These are phyloP conservation scores for Acacia crassicarpa DNA, from an alignment of 306 rosid species.

Conservation along the genomic window DNA sequence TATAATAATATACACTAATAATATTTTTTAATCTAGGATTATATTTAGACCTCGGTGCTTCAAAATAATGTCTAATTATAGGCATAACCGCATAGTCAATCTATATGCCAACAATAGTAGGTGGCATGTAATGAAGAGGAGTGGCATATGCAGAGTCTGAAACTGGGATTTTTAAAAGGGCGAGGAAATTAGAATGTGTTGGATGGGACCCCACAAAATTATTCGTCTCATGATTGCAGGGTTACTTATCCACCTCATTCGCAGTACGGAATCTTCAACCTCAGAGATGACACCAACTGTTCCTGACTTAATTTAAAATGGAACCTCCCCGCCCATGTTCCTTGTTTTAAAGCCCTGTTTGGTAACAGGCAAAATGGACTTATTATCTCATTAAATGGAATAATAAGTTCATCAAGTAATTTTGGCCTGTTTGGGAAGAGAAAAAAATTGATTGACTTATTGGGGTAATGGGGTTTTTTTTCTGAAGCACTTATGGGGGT, in stretches of 20 bases:
- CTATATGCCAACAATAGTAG: background rate
- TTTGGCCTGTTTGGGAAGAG: too few species aligned
- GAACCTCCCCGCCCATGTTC: constrained; percentile 23
- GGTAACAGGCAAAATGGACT: too few species aligned
- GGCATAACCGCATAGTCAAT: background rate
- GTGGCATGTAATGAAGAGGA: background rate
- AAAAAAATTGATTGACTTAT: too few species aligned
- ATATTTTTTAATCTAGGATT: background rate
- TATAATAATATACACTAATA: background rate
- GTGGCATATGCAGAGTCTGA: background rate
- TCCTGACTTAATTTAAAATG: constrained; percentile 10
- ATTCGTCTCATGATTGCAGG: constrained; percentile 51
- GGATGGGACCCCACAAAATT: constrained; percentile 39
- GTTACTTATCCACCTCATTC: constrained; percentile 49
- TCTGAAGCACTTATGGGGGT: too few species aligned
- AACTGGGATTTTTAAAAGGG: background rate
- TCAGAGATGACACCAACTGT: constrained; percentile 31
- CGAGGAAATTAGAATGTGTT: background rate
- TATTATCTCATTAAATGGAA: too few species aligned
- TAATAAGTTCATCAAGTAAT: too few species aligned
- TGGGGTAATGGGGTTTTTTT: too few species aligned
- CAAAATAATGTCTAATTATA: background rate
- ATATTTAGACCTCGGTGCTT: background rate
- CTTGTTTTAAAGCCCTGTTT: background rate
- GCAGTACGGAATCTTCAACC: constrained; percentile 37